These are phyloP conservation scores for Pseudozyma thailandica DNA, from an alignment of 1,284 basidiomycete genomes.

Conservation along the genomic window DNA sequence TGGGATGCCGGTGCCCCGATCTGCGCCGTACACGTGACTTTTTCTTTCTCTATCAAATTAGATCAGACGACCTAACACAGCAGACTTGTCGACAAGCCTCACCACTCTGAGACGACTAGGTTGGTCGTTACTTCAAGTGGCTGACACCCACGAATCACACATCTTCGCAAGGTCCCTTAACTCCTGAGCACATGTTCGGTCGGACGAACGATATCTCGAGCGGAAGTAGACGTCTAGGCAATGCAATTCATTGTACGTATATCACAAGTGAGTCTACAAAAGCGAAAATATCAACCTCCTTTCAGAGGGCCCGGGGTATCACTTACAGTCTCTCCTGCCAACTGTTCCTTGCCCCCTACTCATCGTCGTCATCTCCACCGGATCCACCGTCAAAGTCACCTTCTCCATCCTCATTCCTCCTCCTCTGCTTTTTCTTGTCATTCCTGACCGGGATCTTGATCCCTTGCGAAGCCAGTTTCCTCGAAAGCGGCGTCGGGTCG, in stretches of 20 bases:
- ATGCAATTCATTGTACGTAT: too few species aligned
- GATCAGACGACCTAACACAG: not conserved
- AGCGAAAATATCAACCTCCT: too few species aligned
- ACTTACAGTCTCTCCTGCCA: too few species aligned
- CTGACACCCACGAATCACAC: too few species aligned
- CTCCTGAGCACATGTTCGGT: too few species aligned
- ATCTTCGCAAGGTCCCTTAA: too few species aligned
- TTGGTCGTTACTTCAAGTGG: too few species aligned
- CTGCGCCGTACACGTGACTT: constrained; percentile 17
- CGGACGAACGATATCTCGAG: too few species aligned
- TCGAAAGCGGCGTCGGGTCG: constrained; percentile 58
- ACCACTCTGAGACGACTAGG: not conserved
- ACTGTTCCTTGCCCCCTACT: too few species aligned
- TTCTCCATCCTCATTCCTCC: constrained; percentile 27
- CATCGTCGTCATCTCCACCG: constrained; percentile 45
- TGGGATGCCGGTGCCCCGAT: not conserved
- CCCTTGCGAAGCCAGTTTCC: constrained; percentile 61
- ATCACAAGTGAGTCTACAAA: too few species aligned
- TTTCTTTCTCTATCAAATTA: not conserved
- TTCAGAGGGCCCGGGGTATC: too few species aligned
- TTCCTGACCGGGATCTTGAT: constrained; percentile 62
- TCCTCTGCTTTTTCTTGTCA: constrained; percentile 59
- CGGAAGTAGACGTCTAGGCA: too few species aligned
- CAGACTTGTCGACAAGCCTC: not conserved
- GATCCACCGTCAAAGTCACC: constrained; percentile 40